Evolutionary conservation across 129 eudicot genomes (phyloP).

Genomic region (Heracleum sosnowskyi): DNA sequence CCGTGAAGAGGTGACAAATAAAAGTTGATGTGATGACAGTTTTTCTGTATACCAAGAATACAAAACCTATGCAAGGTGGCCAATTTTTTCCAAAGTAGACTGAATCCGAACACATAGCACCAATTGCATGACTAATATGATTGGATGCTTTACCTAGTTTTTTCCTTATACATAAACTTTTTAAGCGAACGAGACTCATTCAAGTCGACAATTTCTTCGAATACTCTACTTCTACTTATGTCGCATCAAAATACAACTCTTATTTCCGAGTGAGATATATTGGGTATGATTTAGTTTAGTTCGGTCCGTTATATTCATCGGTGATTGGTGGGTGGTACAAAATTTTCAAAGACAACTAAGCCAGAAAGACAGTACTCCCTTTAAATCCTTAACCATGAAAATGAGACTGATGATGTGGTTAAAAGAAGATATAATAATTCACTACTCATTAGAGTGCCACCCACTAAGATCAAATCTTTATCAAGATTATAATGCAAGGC

Average conservation of each 20-base stretch:
- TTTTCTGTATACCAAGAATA: background rate
- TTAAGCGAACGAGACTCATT: background rate
- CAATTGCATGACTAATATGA: background rate
- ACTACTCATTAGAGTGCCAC: constrained; percentile 22
- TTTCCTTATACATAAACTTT: background rate
- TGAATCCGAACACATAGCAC: background rate
- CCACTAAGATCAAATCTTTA: constrained; percentile 21
- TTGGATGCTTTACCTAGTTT: constrained; percentile 6
- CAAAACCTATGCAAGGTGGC: background rate
- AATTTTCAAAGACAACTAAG: constrained; percentile 3
- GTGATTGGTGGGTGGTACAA: background rate
- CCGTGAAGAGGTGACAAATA: background rate
- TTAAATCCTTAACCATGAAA: background rate
- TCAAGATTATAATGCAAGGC: constrained; percentile 15
- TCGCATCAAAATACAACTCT: too few relatives aligned
- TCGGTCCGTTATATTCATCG: background rate
- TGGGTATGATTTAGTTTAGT: background rate
- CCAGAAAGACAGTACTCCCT: background rate
- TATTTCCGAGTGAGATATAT: background rate
- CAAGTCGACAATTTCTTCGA: background rate
- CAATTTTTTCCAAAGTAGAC: background rate
- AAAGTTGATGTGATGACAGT: constrained; percentile 5
- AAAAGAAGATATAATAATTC: constrained; percentile 12
- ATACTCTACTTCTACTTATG: background rate
- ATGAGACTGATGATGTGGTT: constrained; percentile 2